These are phyloP conservation scores for Neopestalotiopsis rosae DNA, from an alignment of 2,329 filamentous ascomycete species.

Conservation along the genomic window DNA sequence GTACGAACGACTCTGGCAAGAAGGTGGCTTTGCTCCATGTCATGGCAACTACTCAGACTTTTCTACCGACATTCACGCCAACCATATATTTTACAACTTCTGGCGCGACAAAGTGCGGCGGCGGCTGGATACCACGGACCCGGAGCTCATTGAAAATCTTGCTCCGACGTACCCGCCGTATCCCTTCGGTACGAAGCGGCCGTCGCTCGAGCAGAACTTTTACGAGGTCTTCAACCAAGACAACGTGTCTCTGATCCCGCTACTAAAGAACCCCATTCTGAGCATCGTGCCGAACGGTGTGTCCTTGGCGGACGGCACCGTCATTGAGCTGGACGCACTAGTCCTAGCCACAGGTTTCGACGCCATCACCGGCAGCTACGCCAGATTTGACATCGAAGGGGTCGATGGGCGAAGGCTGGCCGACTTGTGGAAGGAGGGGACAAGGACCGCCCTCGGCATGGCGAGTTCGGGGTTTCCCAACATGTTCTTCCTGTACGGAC, in stretches of 20 bases:
- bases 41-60: neutral
- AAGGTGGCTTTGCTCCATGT: neutral
- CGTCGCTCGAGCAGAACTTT: neutral
- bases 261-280: neutral
- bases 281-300: neutral
- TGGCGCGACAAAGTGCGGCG: neutral
- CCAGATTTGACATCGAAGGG: neutral
- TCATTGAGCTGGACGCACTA: neutral
- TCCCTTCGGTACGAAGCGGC: neutral
- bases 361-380: neutral
- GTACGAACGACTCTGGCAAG: neutral
- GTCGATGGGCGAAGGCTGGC: neutral
- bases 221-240: neutral
- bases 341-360: neutral
- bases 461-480: neutral
- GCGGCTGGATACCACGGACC: neutral
- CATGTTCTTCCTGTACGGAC: neutral
- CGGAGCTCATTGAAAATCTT: neutral
- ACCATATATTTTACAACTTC: neutral
- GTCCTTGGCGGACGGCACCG: neutral
- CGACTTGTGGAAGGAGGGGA: neutral
- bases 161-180: neutral
- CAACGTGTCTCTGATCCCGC: neutral
- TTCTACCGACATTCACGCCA: neutral
- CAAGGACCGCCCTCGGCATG: neutral